Percentiles rank a stretch among this genome's conserved stretches.
Evolutionary conservation across 768 basidiomycete genomes (phyloP).

Genomic region (Tulasnella sp.): DNA sequence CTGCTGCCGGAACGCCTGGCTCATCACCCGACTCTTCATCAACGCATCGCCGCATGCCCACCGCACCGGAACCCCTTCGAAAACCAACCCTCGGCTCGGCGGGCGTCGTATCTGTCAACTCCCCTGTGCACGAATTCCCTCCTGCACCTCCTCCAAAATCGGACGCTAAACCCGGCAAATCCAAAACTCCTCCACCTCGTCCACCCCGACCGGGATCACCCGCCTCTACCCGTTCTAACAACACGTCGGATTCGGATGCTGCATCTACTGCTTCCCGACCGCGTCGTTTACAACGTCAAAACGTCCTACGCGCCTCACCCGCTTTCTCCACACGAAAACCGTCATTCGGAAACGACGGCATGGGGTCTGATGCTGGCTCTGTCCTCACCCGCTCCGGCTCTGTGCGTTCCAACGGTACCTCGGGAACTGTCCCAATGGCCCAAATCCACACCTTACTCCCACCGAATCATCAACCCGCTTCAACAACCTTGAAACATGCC

Average conservation of each 20-base stretch:
- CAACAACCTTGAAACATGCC: constrained; percentile 10
- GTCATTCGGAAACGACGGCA: neutral
- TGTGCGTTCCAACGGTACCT: neutral
- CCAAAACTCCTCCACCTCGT: constrained; percentile 12
- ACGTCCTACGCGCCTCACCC: constrained; percentile 3
- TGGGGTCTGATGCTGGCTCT: neutral
- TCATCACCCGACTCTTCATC: neutral
- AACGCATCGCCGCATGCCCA: constrained; percentile 2
- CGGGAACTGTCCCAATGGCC: neutral
- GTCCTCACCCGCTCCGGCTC: constrained; percentile 1
- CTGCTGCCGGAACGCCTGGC: neutral
- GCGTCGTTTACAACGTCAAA: constrained; percentile 9
- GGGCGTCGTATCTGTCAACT: constrained; percentile 14
- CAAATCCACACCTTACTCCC: constrained; percentile 9
- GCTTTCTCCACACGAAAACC: constrained; percentile 17
- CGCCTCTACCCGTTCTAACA: neutral
- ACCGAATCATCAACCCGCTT: neutral
- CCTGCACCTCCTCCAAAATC: constrained; percentile 10
- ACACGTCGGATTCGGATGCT: neutral
- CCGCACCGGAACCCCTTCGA: neutral
- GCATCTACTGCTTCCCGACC: neutral
- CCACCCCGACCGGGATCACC: constrained; percentile 5
- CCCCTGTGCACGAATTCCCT: constrained; percentile 8
- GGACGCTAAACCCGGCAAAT: neutral
- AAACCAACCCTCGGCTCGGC: neutral